These are phyloP conservation scores for Solanum hybrid DNA, from an alignment of 305 asterid species.

Conservation along the genomic window DNA sequence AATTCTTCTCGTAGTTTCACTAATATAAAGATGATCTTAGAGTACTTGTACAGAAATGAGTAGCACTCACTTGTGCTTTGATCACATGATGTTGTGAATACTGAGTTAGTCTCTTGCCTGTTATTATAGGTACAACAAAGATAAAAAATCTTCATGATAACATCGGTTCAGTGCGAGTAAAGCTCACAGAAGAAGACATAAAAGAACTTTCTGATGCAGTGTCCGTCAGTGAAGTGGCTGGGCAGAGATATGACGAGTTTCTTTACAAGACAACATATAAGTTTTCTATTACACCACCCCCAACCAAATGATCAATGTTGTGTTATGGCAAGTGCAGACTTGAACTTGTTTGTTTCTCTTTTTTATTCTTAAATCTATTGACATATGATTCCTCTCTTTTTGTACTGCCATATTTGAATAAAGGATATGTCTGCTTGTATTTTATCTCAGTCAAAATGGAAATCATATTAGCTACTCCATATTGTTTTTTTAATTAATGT, in stretches of 20 bases:
- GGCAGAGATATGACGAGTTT: constrained; percentile 13
- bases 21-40: background rate
- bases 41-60: background rate
- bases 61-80: background rate
- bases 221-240: constrained; percentile 35
- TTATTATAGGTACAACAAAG: constrained; percentile 42
- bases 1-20: background rate
- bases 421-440: background rate
- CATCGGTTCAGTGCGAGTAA: constrained; percentile 27
- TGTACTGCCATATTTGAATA: background rate
- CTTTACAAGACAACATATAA: constrained; percentile 17
- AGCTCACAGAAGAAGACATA: constrained; percentile 28
- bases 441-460: background rate
- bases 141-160: constrained; percentile 39
- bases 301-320: background rate
- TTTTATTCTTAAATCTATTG: background rate
- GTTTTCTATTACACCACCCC: constrained; percentile 34
- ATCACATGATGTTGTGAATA: background rate
- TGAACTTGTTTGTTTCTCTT: background rate
- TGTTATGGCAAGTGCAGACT: background rate
- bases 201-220: constrained; percentile 32
- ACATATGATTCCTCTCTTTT: background rate
- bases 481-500: background rate
- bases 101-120: background rate
- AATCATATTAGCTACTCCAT: background rate